Evolutionary conservation across 2,329 filamentous ascomycete species (phyloP), one percentile per base, ranked within the genome.

Genomic region (Akanthomyces muscarius): DNA sequence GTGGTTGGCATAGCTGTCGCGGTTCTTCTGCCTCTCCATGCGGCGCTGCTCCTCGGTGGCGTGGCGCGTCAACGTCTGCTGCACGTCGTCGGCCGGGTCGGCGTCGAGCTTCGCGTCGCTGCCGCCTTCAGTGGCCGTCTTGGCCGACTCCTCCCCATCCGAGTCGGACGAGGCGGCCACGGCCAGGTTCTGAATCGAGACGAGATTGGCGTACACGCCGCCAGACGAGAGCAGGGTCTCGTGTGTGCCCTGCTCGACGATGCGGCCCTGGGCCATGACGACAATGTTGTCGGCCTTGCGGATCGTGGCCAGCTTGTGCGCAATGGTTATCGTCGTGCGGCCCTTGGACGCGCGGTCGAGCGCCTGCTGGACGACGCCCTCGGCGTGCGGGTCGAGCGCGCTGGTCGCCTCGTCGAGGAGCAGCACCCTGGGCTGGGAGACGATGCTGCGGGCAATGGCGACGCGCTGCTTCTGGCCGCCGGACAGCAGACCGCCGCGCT

Each of bases 331-430:
- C 0, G 85, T 88, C 0, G 86, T 89, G 33, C 86, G 77, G 28
- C 80, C 79, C 42, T 78, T 74, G 0, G 84, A 83, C 1, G 86
- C 77, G 18, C 76, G 76, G 60, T 81, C 79, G 13, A 86, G 77
- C 0, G 83, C 83, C 53, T 77, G 71, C 66, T 86, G 83, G 0
- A 86, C 84, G 18, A 82, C 74, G 1, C 75, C 72, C 59, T 79
- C 77, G 4, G 77, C 72, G 16, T 78, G 72, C 0, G 75, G 71
- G 54, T 78, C 75, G 28, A 78, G 70, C 10, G 86, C 84, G 53
- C 82, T 86, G 0, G 87, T 89, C 1, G 87, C 87, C 72, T 89
- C 87, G 66, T 89, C 87, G 1, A 89, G 75, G 18, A 89, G 81
- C 2, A 89, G 76, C 28, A 89, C 84, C 1, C 78, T 76, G 0